Base-by-base conservation (phyloP, 768 basidiomycete species). In the Xerocomellus amylosporus region DNA sequence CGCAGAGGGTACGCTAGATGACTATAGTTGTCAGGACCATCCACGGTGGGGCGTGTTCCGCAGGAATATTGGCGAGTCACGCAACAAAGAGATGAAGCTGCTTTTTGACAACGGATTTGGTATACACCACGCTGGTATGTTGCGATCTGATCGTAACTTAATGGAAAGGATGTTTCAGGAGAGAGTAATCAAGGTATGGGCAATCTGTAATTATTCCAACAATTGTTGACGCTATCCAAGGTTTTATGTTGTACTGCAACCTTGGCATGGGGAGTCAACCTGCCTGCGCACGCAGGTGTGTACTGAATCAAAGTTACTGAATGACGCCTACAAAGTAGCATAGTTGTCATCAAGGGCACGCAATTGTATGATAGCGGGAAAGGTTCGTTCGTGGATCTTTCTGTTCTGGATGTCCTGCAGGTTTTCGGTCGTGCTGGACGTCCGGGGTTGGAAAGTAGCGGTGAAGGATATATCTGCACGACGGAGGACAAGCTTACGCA, bases 101-200 rank as follows among this genome's bases (percentile, higher is more conserved):
- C 78, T 99, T 15, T 97, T 97, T 63, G 90, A 93, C 53, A 70
- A 74, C 58, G 97, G 97, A 5, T 95, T 98, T 66, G 97, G 95
- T 12, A 98, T 99, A 43, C 96, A 98, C 71, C 97, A 99, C 72
- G 97, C 97, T 36, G 97, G 97, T 4, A 98, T 99, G 97, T 73
- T 99, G 56, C 79, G 97, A 44, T 83, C 87, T 8, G 97, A 99
- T 66, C 79, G 97, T 60, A 98, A 93, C 68, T 83, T 98, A 78
- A 94, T 90, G 84, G 97, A 98, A 71, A 80, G 82, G 64, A 83
- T 98, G 84, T 98, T 99, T 58, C 90, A 89, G 63, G 87, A 88
- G 15, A 82, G 84, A 64, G 88, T 83, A 9, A 93, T 98, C 71
- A 99, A 98, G 80, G 96, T 94, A 28, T 51, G 55, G 41, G 58